Evolutionary conservation across 192 early-diverging fungal genomes (phyloP), one percentile per base, ranked within the genome.

Genomic region (Chytriomyces sp.): DNA sequence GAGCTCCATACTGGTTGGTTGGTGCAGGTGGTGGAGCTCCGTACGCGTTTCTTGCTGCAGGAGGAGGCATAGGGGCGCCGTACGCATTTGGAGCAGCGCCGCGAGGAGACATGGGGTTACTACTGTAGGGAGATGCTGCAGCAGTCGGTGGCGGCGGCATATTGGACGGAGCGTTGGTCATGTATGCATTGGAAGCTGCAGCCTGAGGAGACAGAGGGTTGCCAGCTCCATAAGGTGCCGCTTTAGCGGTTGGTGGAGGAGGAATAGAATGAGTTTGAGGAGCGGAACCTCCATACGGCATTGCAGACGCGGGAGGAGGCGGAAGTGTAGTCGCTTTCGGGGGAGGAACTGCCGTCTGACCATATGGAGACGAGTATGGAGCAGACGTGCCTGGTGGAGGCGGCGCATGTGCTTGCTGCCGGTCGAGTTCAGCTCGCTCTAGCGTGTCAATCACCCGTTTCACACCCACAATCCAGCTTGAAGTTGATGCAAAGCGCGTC

Each of bases 391-490:
- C 10, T 7, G 31, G 7, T 49, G 8, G 64, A 53, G 44, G 65
- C 33, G 52, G 52, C 17, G 65, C 17, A 19, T 36, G 44, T 19
- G 44, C 10, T 53, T 73, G 59, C 28, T 34, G 30, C 52, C 64
- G 44, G 33, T 75, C 64, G 8, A 62, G 31, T 30, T 69, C 36
- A 8, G 72, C 71, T 34, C 65, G 58, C 60, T 82, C 83, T 5
- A 80, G 52, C 17, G 66, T 61, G 64, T 90, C 89, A 64, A 91
- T 83, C 59, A 92, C 71, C 26, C 89, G 78, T 77, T 92, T 92
- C 64, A 92, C 85, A 25, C 88, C 89, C 26, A 90, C 82, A 75
- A 91, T 83, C 89, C 90, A 86, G 34, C 82, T 71, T 19, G 84
- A 82, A 4, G 88, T 89, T 10, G 82, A 82, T 10, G 86, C 85